Evolutionary conservation across 2,329 filamentous ascomycete species (phyloP), one percentile per base, ranked within the genome.

Genomic region (Aspergillus calidoustus): DNA sequence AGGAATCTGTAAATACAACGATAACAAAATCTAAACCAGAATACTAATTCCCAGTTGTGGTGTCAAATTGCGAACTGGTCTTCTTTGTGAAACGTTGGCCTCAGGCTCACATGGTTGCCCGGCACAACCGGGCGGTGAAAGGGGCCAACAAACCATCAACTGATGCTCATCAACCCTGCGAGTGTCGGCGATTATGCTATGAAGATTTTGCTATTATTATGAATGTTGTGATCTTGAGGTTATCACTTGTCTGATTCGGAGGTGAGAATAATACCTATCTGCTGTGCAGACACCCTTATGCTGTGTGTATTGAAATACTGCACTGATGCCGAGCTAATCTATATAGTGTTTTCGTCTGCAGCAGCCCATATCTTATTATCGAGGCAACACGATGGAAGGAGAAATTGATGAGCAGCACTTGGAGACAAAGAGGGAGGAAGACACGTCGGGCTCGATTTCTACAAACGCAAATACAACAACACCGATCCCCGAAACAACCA

Each of bases 31-130:
- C 15, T 15, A 15, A 15, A 15, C 11, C 34, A 41, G 11, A 41
- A 41, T 28, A 28, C 25, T 28, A 28, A 7, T 28, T 28, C 25
- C 25, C 9, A 15, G 15, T 15, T 41, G 34, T 41, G 19, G 19
- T 19, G 19, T 19, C 19, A 19, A 19, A 19, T 19, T 19, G 19
- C 19, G 19, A 19, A 19, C 19, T 52, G 51, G 38, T 47, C 25
- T 44, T 28, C 31, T 49, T 31, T 44, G 31, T 46, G 31, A 43
- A 50, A 49, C 22, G 7, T 19, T 6, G 22, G 55, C 54, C 54
- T 57, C 46, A 57, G 55, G 48, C 55, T 34, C 30, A 50, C 43
- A 28, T 57, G 59, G 66, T 68, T 68, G 66, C 66, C 66, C 63
- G 59, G 62, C 52, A 63, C 62, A 59, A 66, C 64, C 49, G 50